Evolutionary conservation across 2,329 filamentous ascomycete species (phyloP), one percentile per base, ranked within the genome.

Genomic region (Colletotrichum cuscutae): DNA sequence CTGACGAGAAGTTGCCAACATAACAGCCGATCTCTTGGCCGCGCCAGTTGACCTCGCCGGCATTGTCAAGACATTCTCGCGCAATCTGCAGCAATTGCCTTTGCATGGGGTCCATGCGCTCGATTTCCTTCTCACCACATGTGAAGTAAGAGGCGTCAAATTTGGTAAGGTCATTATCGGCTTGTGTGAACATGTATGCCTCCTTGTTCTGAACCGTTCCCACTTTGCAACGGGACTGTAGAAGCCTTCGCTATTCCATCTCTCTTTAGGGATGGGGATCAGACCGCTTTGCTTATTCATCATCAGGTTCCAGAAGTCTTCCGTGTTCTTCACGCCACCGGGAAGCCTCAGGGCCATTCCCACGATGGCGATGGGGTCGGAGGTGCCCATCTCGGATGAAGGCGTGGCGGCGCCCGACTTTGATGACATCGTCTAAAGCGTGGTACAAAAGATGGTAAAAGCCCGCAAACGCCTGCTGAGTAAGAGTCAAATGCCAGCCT

Each of bases 131-230:
- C 63, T 77, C 74, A 13, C 65, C 76, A 74, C 82, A 77, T 1
- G 76, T 77, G 68, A 81, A 82, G 71, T 81, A 81, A 1, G 76
- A 77, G 0, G 79, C 69, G 67, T 83, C 81, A 19, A 81, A 74
- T 22, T 75, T 58, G 5, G 71, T 67, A 1, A 80, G 65, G 37
- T 81, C 75, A 30, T 77, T 73, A 11, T 77, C 70, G 1, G 46
- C 75, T 3, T 72, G 30, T 49, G 76, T 74, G 11, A 76, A 72
- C 56, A 76, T 76, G 62, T 75, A 75, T 11, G 72, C 74, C 49
- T 72, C 62, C 42, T 73, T 56, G 8, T 75, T 68, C 28, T 69
- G 68, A 49, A 74, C 65, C 15, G 46, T 66, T 24, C 74, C 66
- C 66, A 69, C 58, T 65, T 69, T 4, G 66, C 66, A 15, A 65